Conservation (phyloP, 768 basidiomycete species). For the Lentinula lateritia region DNA sequence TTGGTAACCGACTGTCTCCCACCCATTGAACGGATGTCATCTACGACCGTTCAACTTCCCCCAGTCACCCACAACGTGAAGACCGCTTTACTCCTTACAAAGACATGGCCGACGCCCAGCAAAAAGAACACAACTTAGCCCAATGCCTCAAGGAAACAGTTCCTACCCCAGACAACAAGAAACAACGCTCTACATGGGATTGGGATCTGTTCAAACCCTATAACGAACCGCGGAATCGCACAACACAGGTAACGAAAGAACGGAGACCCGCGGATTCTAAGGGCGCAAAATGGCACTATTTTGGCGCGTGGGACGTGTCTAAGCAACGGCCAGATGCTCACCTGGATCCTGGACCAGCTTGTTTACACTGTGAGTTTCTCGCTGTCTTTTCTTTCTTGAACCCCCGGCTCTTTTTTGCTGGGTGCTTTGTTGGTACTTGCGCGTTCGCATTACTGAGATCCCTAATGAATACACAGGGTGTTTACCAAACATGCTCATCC, state of each 20-base stretch:
- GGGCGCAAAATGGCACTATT: slow-evolving; percentile 20
- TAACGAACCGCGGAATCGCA: slow-evolving; percentile 10
- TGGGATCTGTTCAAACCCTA: slow-evolving; percentile 21
- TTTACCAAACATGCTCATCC: slow-evolving; percentile 14
- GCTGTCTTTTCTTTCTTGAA: not conserved
- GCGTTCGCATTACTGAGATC: not conserved
- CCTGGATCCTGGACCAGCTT: too few species aligned
- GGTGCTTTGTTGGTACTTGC: not conserved
- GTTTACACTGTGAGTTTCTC: slow-evolving; percentile 19
- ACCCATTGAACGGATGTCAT: slow-evolving; percentile 14
- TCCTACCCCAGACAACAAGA: slow-evolving; percentile 11
- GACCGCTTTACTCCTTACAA: slow-evolving; percentile 14
- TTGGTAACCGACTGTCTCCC: slow-evolving; percentile 16
- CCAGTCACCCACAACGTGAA: slow-evolving; percentile 19
- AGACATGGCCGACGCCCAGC: slow-evolving; percentile 12
- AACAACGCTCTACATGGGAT: slow-evolving; percentile 19
- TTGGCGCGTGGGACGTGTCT: slow-evolving; percentile 19
- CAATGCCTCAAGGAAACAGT: slow-evolving; percentile 16
- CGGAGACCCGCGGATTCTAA: not conserved
- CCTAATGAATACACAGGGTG: slow-evolving; percentile 16
- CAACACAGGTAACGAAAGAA: slow-evolving; percentile 8
- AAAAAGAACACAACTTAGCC: slow-evolving; percentile 13
- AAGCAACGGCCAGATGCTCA: slow-evolving; percentile 23
- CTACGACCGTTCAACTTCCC: too few species aligned
- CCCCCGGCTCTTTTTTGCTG: not conserved